Percentiles rank a stretch among this genome's conserved stretches.
Conservation (phyloP, 192 early-diverging fungal species). For the Podila clonocystis region DNA sequence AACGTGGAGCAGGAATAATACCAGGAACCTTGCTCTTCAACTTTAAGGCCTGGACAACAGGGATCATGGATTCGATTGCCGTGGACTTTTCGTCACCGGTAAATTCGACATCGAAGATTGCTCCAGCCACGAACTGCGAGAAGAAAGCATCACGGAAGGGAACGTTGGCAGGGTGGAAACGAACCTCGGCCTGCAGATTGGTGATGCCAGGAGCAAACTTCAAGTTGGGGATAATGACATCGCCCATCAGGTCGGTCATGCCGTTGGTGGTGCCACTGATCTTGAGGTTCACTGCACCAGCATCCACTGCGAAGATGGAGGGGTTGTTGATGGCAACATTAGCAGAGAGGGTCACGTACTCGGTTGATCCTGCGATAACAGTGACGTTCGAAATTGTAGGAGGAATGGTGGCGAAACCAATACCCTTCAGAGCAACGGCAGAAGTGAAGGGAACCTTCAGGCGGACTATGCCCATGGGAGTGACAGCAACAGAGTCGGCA, state of each 20-base stretch:
- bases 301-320: conserved; percentile 40
- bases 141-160: conserved; percentile 38
- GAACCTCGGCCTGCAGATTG: conserved; percentile 7
- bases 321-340: conserved; percentile 41
- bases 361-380: conserved; percentile 19
- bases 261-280: conserved; percentile 27
- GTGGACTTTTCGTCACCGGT: conserved; percentile 22
- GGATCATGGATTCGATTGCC: conserved; percentile 12
- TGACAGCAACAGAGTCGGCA: conserved; percentile 30
- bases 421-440: conserved; percentile 29
- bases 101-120: conserved; percentile 32
- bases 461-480: conserved; percentile 33
- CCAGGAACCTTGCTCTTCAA: conserved; percentile 36
- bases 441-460: conserved; percentile 41
- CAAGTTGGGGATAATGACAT: conserved; percentile 21
- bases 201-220: conserved; percentile 31
- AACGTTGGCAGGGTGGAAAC: conserved; percentile 23
- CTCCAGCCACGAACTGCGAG: conserved; percentile 23
- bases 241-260: conserved; percentile 30
- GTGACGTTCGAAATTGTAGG: conserved; percentile 35
- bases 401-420: conserved; percentile 21
- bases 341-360: conserved; percentile 22
- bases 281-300: conserved; percentile 25
- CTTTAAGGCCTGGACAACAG: conserved; percentile 8
- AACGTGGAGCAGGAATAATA: conserved; percentile 29